phyloP scores from a whole-genome alignment of 768 basidiomycete genomes.

The Phaeolepiota aurea region DNA sequence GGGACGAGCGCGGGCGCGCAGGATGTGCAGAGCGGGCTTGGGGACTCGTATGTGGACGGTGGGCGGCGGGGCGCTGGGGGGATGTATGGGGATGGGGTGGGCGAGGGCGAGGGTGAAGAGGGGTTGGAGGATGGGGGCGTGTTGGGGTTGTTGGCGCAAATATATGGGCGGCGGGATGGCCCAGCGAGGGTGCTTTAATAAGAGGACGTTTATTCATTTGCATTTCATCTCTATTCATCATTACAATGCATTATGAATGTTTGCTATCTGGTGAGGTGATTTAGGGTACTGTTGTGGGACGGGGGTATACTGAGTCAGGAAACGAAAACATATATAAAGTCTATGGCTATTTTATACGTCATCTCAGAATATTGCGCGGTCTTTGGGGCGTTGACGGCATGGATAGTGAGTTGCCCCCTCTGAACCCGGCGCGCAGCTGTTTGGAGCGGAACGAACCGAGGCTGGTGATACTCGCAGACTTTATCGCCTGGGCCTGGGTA shows the following conservation, averaged over 20 bases:
- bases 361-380: slow-evolving; percentile 21
- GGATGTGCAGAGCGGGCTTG: slow-evolving; percentile 47
- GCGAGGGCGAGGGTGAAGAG: slow-evolving; percentile 56
- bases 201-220: not conserved
- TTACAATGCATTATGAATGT: not conserved
- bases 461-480: slow-evolving; percentile 18
- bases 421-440: slow-evolving; percentile 5
- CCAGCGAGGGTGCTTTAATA: slow-evolving; percentile 35
- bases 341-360: too few species aligned
- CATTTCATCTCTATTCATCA: too few species aligned
- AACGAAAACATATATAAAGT: too few species aligned
- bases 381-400: slow-evolving; percentile 12
- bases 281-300: too few species aligned
- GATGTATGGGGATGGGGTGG: slow-evolving; percentile 35
- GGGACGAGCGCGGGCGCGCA: slow-evolving; percentile 34
- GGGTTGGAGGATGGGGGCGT: slow-evolving; percentile 74
- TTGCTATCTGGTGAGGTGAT: not conserved
- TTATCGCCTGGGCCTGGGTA: slow-evolving; percentile 32
- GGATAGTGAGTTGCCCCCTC: slow-evolving; percentile 5
- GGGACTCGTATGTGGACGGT: slow-evolving; percentile 74
- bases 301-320: too few species aligned
- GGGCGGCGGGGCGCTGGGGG: slow-evolving; percentile 25
- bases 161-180: slow-evolving; percentile 60
- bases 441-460: slow-evolving; percentile 15
- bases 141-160: slow-evolving; percentile 78